Percentiles rank a stretch among this genome's conserved stretches.
These are phyloP conservation scores for Entelexis paramagnoliae DNA, from an alignment of 1,139 yeast species.

Conservation along the genomic window DNA sequence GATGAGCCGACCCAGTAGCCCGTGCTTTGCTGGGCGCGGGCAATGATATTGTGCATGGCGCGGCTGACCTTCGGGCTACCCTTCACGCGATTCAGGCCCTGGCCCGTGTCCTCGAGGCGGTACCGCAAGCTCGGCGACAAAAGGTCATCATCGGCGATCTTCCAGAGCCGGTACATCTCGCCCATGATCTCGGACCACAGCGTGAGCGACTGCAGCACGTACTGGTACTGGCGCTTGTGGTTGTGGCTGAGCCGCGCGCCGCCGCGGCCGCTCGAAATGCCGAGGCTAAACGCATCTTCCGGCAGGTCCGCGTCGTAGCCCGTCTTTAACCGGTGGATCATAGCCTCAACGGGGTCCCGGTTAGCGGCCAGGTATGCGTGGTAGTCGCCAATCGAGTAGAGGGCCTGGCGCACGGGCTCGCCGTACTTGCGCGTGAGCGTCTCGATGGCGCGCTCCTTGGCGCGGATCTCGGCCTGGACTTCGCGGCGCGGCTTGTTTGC, in stretches of 20 bases:
- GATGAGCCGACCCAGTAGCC: conserved; percentile 67
- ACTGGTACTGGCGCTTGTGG: conserved; percentile 57
- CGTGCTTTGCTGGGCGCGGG: conserved; percentile 50
- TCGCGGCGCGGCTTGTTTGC: conserved; percentile 43
- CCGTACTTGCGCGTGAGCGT: conserved; percentile 40
- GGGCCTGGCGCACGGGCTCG: conserved; percentile 39
- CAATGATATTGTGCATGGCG: conserved; percentile 55
- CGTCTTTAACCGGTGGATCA: conserved; percentile 44
- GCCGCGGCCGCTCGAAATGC: conserved; percentile 49
- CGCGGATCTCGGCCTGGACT: conserved; percentile 47
- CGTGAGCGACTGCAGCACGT: conserved; percentile 57
- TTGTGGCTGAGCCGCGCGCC: conserved; percentile 63
- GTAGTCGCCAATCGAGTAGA: conserved; percentile 66
- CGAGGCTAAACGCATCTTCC: conserved; percentile 37
- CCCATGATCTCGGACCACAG: conserved; percentile 65
- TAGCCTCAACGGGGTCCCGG: conserved; percentile 51
- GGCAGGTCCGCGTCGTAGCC: conserved; percentile 38
- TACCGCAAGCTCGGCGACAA: conserved; percentile 40
- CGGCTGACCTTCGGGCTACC: conserved; percentile 56
- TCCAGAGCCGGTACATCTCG: conserved; percentile 64
- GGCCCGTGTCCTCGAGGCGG: conserved; percentile 60
- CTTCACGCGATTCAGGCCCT: conserved; percentile 63
- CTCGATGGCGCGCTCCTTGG: conserved; percentile 56
- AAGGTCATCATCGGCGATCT: conserved; percentile 57
- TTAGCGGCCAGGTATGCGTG: conserved; percentile 60